Evolutionary conservation across 1,284 basidiomycete species (phyloP), one percentile per base, ranked within the genome.

Genomic region (Malassezia nana): DNA sequence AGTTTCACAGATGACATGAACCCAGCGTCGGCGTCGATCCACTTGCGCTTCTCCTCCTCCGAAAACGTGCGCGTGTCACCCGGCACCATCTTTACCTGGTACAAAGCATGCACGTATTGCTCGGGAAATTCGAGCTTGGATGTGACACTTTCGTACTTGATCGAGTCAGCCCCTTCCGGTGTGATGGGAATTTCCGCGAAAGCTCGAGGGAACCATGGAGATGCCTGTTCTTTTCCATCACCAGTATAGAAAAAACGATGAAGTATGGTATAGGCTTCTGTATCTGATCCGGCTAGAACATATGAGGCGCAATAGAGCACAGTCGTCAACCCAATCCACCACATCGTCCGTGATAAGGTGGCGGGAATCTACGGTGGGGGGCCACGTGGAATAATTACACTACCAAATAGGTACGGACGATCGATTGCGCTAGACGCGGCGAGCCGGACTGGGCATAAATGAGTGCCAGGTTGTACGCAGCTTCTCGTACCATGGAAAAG

Each of bases 381-480:
- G 35, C 35, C 35, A 54, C 46, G 51, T 53, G 51, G 29, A 24
- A 31, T 6, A 29, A 38, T 44, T 59, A 58, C n/a, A 67, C 51
- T 12, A 49, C 44, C 10, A 66, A 43, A 45, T 60, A 66, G 8
- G 38, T 39, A 12, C 61, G 51, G 46, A 63, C 62, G 47, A 68
- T 29, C 9, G 5, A 20, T 16, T 44, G 47, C 13, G 59, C 65
- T 1, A 60, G 39, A n/a, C 40, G 33, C 0, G 57, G 39, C 40
- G 62, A 61, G 12, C 62, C 65, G 26, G 57, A 47, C 8, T 60
- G 57, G 6, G 59, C 57, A 41, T 67, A 69, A 30, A 72, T 65
- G 18, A 66, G 45, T 1, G 57, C 50, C 22, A 72, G 53, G 48
- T 72, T 72, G 58, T 55, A 71, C 2, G 69, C 69, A 0, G 69